A percentile compares a stretch with the other conserved stretches of the same genome.
phyloP scores from a whole-genome alignment of 768 basidiomycete genomes.

The Rubroboletus satanas region DNA sequence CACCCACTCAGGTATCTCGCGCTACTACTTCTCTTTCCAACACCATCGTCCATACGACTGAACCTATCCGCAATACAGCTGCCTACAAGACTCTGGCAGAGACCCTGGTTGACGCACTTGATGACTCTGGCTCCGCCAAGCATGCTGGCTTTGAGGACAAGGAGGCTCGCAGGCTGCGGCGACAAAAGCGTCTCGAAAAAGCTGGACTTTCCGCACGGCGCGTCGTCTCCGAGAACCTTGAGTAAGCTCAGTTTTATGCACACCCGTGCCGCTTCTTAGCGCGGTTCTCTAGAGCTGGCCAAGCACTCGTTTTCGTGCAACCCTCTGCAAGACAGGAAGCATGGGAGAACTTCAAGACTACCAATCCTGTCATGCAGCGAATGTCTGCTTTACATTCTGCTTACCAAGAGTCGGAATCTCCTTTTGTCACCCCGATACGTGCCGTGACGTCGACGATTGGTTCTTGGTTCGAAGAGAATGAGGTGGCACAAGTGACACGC shows the following conservation, averaged over 20 bases:
- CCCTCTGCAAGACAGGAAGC: constrained; percentile 73
- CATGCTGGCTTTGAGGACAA: constrained; percentile 97
- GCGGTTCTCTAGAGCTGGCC: constrained; percentile 66
- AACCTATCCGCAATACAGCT: constrained; percentile 93
- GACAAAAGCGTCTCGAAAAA: constrained; percentile 79
- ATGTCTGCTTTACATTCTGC: constrained; percentile 57
- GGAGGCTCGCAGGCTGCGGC: constrained; percentile 76
- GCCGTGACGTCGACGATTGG: constrained; percentile 82
- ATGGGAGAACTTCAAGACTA: constrained; percentile 77
- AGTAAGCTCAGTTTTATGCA: constrained; percentile 50
- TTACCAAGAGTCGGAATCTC: constrained; percentile 92
- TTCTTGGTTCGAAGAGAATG: constrained; percentile 94
- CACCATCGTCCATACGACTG: constrained; percentile 84
- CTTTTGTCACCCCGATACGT: constrained; percentile 76
- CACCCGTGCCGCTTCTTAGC: neutral
- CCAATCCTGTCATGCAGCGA: constrained; percentile 69
- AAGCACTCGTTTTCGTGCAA: constrained; percentile 79
- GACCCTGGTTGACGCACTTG: constrained; percentile 85
- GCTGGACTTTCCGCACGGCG: constrained; percentile 60
- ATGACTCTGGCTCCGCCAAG: constrained; percentile 89
- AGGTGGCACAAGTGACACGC: constrained; percentile 92
- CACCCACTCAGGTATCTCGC: constrained; percentile 60
- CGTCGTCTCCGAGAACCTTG: constrained; percentile 67
- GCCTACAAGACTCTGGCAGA: constrained; percentile 92
- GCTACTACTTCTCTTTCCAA: constrained; percentile 83